Evolutionary conservation across 768 basidiomycete genomes (phyloP), one percentile per base, ranked within the genome.

Genomic region (Tulasnella sp.): DNA sequence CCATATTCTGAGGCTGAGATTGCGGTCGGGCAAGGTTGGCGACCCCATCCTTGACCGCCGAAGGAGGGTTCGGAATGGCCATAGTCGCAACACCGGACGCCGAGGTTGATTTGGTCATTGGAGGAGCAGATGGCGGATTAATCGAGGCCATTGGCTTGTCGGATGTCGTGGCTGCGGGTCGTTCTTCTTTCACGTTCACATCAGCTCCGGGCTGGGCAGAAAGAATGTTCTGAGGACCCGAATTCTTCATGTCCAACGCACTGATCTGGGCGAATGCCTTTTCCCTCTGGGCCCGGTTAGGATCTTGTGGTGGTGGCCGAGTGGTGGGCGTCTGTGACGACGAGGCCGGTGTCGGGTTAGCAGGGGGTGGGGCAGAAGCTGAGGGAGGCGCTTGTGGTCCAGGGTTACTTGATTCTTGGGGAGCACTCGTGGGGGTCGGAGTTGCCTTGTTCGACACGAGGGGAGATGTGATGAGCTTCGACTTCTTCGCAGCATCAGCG

Each of bases 1-100:
- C 32, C 42, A 44, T 34, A 32, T 69, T 69, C 19, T 69, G 69
- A 16, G 69, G 69, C 34, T 69, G 69, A 4, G 69, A 69, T 17
- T 69, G 69, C 29, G 69, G 69, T 32, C 69, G 42, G 1, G 16
- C 47, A 11, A 59, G 40, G 22, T 22, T 22, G 42, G 69, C 41
- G 16, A 41, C 67, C 26, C 29, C 52, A 29, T 14, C 29, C 4
- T 7, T 22, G 22, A 39, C 40, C 29, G 41, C 47, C 12, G 34
- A 42, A 34, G 3, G 8, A 32, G 7, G 29, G 42, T 14, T 16
- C n/a, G 41, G 16, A 35, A 29, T 69, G 17, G 69, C 29, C 7
- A 14, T 14, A 34, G 32, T 5, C 64, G 37, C 37, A n/a, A 29
- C 41, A 17, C 40, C 44, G 1, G 69, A 59, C 29, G 69, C 4